Conservation (phyloP, 371 early-diverging fungal genomes). For the Chytridium lagenaria region DNA sequence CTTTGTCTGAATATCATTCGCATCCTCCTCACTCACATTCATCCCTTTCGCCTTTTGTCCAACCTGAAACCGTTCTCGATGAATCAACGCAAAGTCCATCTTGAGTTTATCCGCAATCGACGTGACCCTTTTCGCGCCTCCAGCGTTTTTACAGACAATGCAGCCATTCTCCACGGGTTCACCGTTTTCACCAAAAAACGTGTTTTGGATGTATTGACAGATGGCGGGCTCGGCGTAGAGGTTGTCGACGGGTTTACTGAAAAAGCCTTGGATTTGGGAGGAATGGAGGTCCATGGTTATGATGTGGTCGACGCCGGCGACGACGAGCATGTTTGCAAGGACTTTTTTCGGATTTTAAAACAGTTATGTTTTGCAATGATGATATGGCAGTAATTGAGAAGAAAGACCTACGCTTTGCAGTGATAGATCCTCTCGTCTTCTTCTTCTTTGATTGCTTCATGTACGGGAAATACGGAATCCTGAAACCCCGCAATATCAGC, state of each 20-base stretch:
- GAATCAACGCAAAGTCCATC: conserved; percentile 95
- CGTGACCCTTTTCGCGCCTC: conserved; percentile 95
- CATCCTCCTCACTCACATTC: conserved; percentile 10
- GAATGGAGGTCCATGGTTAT: conserved; percentile 92
- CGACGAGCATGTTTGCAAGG: conserved; percentile 93
- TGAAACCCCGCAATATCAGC: not conserved
- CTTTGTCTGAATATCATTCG: conserved; percentile 26
- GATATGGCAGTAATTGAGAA: too few relatives aligned
- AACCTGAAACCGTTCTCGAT: conserved; percentile 58
- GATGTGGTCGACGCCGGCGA: conserved; percentile 96
- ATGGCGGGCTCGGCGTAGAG: conserved; percentile 92
- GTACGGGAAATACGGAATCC: conserved; percentile 97
- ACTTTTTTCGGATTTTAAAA: conserved; percentile 48
- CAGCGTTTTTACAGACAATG: conserved; percentile 96
- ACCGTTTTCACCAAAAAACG: not conserved
- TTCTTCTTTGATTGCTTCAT: conserved; percentile 97
- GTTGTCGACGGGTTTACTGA: conserved; percentile 94
- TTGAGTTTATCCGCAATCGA: conserved; percentile 93
- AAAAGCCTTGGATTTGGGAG: conserved; percentile 96
- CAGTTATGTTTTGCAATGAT: not conserved
- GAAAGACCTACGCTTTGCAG: conserved; percentile 78
- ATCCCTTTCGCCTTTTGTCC: not conserved
- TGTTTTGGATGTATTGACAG: conserved; percentile 77
- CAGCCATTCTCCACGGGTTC: conserved; percentile 63
- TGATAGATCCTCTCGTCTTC: conserved; percentile 90